A percentile compares a stretch with the other conserved stretches of the same genome.
Evolutionary conservation across 345 rosid species (phyloP).

Genomic region (Heritiera littoralis): DNA sequence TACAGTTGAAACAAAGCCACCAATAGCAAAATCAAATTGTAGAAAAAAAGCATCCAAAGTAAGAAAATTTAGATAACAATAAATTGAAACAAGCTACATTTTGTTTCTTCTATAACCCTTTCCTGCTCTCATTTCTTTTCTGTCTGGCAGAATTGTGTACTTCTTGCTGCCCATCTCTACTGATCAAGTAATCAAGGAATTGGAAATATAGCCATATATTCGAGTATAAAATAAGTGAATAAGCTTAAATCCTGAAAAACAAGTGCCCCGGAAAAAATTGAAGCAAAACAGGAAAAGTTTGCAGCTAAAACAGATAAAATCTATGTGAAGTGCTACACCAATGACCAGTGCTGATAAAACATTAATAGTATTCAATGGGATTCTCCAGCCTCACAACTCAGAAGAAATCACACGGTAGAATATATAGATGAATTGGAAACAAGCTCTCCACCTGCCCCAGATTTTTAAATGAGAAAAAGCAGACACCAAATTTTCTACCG

Average conservation of each 20-base stretch:
- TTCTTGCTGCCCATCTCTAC: not conserved
- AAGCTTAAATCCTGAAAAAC: not conserved
- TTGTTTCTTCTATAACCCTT: not conserved
- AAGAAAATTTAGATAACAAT: conserved; percentile 1
- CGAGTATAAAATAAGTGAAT: not conserved
- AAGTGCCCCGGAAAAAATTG: not conserved
- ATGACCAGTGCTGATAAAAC: not conserved
- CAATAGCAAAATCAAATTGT: not conserved
- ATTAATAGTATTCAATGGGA: not conserved
- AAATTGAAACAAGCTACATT: not conserved
- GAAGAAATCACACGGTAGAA: not conserved
- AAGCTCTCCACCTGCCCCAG: not conserved
- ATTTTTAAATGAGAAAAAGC: not conserved
- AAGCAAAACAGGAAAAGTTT: not conserved
- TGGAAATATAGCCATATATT: not conserved
- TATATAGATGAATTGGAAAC: not conserved
- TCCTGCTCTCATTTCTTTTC: not conserved
- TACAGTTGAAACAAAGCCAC: conserved; percentile 26
- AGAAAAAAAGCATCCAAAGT: not conserved
- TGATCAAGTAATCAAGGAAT: not conserved
- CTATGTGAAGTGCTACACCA: not conserved
- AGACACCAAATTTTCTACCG: not conserved
- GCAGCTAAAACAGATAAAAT: not conserved
- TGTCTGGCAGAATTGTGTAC: not conserved
- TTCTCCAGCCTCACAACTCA: conserved; percentile 1